These are phyloP conservation scores for Psilocybe subaeruginosa DNA, from an alignment of 768 basidiomycete species.

Conservation along the genomic window DNA sequence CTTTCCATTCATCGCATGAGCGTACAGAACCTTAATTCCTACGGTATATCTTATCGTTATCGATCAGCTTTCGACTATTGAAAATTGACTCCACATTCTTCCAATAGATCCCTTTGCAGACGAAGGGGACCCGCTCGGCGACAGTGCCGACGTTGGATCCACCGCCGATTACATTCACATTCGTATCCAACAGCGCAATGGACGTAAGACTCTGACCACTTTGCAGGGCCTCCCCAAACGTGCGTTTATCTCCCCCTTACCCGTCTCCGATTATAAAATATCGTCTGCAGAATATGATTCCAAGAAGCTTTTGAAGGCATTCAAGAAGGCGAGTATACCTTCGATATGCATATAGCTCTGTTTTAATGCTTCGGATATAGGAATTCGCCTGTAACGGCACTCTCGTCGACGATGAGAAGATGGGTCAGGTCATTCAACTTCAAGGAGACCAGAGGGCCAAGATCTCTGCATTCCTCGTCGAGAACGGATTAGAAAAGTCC, in stretches of 20 bases:
- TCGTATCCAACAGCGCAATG: constrained; percentile 99
- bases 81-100: constrained; percentile 17
- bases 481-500: constrained; percentile 76
- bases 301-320: constrained; percentile 98
- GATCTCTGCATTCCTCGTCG: constrained; percentile 85
- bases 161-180: constrained; percentile 89
- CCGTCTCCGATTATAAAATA: constrained; percentile 11
- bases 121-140: constrained; percentile 82
- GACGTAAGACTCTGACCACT: constrained; percentile 97
- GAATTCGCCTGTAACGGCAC: constrained; percentile 99
- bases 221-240: constrained; percentile 93
- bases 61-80: constrained; percentile 17
- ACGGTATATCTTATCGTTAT: constrained; percentile 53
- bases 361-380: constrained; percentile 38
- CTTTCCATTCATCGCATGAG: constrained; percentile 79
- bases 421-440: constrained; percentile 97
- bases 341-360: background rate
- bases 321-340: constrained; percentile 81
- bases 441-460: constrained; percentile 97
- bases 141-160: constrained; percentile 76
- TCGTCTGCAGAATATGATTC: constrained; percentile 80
- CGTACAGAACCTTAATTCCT: constrained; percentile 89
- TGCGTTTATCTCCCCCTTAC: constrained; percentile 37
- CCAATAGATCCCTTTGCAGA: constrained; percentile 92
- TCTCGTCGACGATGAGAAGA: constrained; percentile 92